Base-by-base conservation (phyloP, 1,284 basidiomycete species). In the Pisolithus thermaeus region DNA sequence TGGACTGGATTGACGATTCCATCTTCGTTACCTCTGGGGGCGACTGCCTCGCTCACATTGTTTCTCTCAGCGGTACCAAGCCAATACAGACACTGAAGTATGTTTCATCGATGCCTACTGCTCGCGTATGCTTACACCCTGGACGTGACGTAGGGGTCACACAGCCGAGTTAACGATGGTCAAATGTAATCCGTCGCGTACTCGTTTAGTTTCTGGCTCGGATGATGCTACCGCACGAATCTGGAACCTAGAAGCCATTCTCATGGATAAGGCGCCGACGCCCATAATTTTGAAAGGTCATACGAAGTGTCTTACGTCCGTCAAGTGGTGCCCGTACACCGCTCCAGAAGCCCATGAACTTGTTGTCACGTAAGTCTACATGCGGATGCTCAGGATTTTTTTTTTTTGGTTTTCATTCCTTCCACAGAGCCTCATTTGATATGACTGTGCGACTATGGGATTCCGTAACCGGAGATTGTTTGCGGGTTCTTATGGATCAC, bases 201-300 rank as follows among this genome's bases (percentile, higher is more conserved):
- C 84, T 23, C 75, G 78, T 47, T 63, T 92, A 46, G 89, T 87
- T 35, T 87, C 89, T 2, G 87, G 87, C 64, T 87, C 88, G 0
- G 90, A 92, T 61, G 90, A 92, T 58, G 70, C 72, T 51, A 87
- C 85, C 1, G 84, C 85, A 25, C 81, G 87, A 30, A 77, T 92
- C 60, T 92, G 89, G 88, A 77, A 79, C 51, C 68, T 89, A 30
- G 68, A 70, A 46, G 61, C 62, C 18, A 16, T 55, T 16, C 63
- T 64, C 36, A 54, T 58, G 28, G 67, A 65, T 30, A 68, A 68
- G 47, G 46, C 54, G 36, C 40, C 56, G 32, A 43, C 45, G 60
- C 67, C 72, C 6, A 61, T 84, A 20, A 67, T 80, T 9, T 70
- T 87, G 32, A 66, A 70, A 44, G 87, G 89, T 0, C 90, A 92